Evolutionary conservation across 441 rosid species (phyloP).

Genomic region (Gossypium davidsonii): DNA sequence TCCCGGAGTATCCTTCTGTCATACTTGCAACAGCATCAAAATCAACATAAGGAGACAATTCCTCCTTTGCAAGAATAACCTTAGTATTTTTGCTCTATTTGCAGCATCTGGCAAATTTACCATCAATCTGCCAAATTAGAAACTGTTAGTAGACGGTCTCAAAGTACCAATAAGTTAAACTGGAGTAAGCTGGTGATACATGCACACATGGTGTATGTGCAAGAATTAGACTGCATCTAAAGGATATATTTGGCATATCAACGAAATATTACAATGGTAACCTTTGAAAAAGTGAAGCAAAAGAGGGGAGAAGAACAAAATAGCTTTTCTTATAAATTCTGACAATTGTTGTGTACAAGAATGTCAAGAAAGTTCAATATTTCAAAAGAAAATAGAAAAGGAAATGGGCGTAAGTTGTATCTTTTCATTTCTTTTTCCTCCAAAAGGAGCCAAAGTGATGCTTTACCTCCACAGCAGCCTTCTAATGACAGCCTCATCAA

Average conservation of each 20-base stretch:
- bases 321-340: not conserved
- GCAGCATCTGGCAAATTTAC: constrained; percentile 80
- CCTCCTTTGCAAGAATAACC: constrained; percentile 81
- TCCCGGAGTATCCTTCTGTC: constrained; percentile 85
- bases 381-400: not conserved
- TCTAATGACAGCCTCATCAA: constrained; percentile 90
- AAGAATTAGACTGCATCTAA: not conserved
- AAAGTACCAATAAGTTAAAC: not conserved
- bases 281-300: not conserved
- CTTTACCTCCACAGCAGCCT: constrained; percentile 71
- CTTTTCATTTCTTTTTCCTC: not conserved
- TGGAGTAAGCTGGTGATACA: not conserved
- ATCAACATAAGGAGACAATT: constrained; percentile 64
- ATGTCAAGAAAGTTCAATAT: not conserved
- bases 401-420: not conserved
- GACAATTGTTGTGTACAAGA: not conserved
- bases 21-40: constrained; percentile 66
- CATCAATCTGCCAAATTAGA: constrained; percentile 52
- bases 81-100: constrained; percentile 74
- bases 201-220: not conserved
- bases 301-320: not conserved
- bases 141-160: not conserved
- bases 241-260: not conserved
- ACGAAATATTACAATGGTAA: not conserved
- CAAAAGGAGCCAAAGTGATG: not conserved